Evolutionary conservation across 106 monocot genomes (phyloP).

Genomic region (Chionographis japonica): DNA sequence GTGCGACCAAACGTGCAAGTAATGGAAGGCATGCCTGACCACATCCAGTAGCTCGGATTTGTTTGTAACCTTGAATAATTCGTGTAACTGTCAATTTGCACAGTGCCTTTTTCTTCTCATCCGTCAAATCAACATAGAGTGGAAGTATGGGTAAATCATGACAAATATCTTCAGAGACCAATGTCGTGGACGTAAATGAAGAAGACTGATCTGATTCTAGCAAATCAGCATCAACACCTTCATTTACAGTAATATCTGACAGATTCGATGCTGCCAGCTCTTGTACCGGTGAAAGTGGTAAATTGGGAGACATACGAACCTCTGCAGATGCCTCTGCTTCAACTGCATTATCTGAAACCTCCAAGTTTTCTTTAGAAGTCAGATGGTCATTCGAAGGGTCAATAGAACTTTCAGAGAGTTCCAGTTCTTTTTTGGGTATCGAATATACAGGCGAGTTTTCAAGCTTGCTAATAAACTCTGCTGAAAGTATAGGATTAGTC

Average conservation of each 20-base stretch:
- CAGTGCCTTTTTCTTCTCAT: constrained; percentile 47
- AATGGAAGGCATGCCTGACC: constrained; percentile 42
- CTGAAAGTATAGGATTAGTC: constrained; percentile 16
- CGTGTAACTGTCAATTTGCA: constrained; percentile 41
- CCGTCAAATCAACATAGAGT: constrained; percentile 50
- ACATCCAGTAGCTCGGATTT: constrained; percentile 22
- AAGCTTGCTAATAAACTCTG: constrained; percentile 11
- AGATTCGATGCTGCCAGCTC: constrained; percentile 28
- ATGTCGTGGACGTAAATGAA: constrained; percentile 17
- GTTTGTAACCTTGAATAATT: constrained; percentile 52
- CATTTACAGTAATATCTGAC: constrained; percentile 35
- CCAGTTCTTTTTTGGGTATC: constrained; percentile 22
- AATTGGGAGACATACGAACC: constrained; percentile 22
- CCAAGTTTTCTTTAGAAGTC: constrained; percentile 20
- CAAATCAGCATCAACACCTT: constrained; percentile 25
- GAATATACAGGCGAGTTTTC: constrained; percentile 19
- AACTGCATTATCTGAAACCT: constrained; percentile 13
- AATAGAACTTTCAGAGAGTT: constrained; percentile 21
- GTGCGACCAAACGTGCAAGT: constrained; percentile 73
- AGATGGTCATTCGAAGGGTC: constrained; percentile 7
- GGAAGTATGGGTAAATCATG: constrained; percentile 52
- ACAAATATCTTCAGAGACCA: constrained; percentile 35
- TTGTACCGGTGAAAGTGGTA: constrained; percentile 26
- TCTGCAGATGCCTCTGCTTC: constrained; percentile 27
- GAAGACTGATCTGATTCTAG: constrained; percentile 40